These are phyloP conservation scores for Cyclotella distinguenda DNA, from an alignment of 108 stramenopile genomes.

Conservation along the genomic window DNA sequence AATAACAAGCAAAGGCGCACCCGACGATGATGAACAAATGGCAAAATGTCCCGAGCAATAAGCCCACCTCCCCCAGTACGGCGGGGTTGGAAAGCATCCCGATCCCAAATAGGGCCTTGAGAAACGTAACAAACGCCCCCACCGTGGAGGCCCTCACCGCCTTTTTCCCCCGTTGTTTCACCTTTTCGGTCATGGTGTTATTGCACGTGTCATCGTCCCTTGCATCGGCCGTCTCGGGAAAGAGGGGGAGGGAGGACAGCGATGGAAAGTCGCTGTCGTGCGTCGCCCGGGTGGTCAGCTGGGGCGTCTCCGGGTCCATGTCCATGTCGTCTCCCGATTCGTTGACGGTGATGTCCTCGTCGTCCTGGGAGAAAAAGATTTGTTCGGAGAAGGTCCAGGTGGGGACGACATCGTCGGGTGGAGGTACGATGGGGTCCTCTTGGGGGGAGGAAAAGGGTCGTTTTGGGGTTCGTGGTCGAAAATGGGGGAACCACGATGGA, in stretches of 20 bases:
- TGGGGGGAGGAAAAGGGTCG: too few species aligned
- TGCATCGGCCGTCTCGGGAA: neutral
- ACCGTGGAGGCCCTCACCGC: constrained; percentile 35
- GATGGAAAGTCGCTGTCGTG: neutral
- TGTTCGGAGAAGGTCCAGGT: constrained; percentile 14
- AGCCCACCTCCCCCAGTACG: constrained; percentile 44
- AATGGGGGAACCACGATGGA: too few species aligned
- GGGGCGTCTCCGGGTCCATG: neutral
- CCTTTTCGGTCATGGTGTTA: constrained; percentile 26
- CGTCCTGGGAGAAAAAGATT: constrained; percentile 23
- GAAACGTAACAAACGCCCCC: constrained; percentile 47
- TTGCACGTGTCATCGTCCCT: constrained; percentile 34
- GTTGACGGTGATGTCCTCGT: neutral
- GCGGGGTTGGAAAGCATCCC: constrained; percentile 48
- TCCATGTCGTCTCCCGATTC: neutral
- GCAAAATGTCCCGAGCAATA: constrained; percentile 45
- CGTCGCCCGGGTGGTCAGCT: neutral
- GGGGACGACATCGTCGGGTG: neutral
- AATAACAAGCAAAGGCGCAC: constrained; percentile 49
- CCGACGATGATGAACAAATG: constrained; percentile 45
- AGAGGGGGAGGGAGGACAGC: neutral
- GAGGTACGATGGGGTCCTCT: neutral
- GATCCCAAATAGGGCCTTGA: constrained; percentile 48
- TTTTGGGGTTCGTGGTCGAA: too few species aligned
- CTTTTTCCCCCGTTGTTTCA: constrained; percentile 27